Evolutionary conservation across 805 yeast genomes (phyloP).

Genomic region (Torulaspora gathmanii): DNA sequence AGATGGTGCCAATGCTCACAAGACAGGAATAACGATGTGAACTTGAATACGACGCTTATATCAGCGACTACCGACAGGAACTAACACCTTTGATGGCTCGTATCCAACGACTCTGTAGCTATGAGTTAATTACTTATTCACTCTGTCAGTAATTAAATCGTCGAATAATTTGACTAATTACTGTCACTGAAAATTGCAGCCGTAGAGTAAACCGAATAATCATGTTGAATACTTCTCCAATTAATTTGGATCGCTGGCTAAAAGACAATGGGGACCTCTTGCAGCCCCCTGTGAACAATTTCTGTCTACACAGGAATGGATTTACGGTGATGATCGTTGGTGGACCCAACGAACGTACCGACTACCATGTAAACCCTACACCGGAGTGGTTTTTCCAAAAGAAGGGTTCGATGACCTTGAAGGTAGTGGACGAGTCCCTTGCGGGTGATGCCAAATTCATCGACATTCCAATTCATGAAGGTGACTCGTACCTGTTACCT

Average conservation of each 20-base stretch:
- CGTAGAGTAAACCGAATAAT: neutral
- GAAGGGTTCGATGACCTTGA: conserved; percentile 79
- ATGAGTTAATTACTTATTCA: neutral
- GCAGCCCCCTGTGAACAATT: conserved; percentile 91
- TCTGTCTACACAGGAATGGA: conserved; percentile 85
- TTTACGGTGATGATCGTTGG: conserved; percentile 94
- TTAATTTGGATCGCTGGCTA: conserved; percentile 78
- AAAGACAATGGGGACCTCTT: conserved; percentile 67
- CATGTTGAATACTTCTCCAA: conserved; percentile 43
- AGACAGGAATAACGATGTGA: no score
- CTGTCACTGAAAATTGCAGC: neutral
- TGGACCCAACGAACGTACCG: conserved; percentile 92
- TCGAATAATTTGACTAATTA: neutral
- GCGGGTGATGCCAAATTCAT: conserved; percentile 56
- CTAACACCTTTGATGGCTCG: neutral
- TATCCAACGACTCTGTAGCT: neutral
- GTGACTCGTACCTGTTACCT: conserved; percentile 84
- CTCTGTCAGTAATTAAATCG: neutral
- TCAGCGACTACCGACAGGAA: no score
- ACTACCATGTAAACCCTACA: conserved; percentile 88
- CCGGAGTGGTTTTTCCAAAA: conserved; percentile 91
- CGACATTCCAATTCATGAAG: conserved; percentile 73
- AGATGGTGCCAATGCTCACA: no score
- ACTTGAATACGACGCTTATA: no score
- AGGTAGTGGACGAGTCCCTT: conserved; percentile 57